A percentile compares a stretch with the other conserved stretches of the same genome.
phyloP scores from a whole-genome alignment of 2,329 filamentous ascomycete genomes.

The Emmonsiellopsis sp. region DNA sequence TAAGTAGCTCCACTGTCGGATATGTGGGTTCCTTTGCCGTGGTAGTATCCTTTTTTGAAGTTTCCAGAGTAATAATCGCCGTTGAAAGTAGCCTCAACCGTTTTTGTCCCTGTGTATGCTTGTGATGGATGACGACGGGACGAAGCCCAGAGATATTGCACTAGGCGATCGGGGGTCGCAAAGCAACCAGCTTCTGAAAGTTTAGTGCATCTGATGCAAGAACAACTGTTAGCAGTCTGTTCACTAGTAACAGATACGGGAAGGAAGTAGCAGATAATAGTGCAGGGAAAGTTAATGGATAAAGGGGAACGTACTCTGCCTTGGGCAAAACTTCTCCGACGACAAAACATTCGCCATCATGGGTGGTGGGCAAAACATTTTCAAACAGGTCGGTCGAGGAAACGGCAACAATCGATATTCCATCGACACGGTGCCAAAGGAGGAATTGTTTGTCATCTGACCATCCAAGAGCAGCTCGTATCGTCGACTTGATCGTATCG shows the following conservation, averaged over 20 bases:
- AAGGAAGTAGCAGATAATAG: background rate
- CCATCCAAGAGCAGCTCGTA: slow-evolving; percentile 31
- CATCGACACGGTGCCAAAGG: slow-evolving; percentile 35
- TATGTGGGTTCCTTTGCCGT: slow-evolving; percentile 47
- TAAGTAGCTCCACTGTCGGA: slow-evolving; percentile 47
- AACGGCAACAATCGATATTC: slow-evolving; percentile 22
- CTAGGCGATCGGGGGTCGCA: slow-evolving; percentile 27
- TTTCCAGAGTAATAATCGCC: slow-evolving; percentile 48
- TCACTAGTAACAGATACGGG: background rate
- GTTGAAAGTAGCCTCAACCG: slow-evolving; percentile 43
- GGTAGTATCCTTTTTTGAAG: slow-evolving; percentile 40
- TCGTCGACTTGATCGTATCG: slow-evolving; percentile 30
- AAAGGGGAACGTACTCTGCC: slow-evolving; percentile 21
- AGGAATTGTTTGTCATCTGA: slow-evolving; percentile 30
- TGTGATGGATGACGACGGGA: slow-evolving; percentile 37
- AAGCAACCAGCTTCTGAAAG: slow-evolving; percentile 27
- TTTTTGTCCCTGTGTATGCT: slow-evolving; percentile 38
- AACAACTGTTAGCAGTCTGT: slow-evolving; percentile 7
- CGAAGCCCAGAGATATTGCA: slow-evolving; percentile 36
- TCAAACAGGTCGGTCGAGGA: slow-evolving; percentile 27
- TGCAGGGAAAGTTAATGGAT: background rate
- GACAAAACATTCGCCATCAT: slow-evolving; percentile 32
- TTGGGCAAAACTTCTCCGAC: slow-evolving; percentile 32
- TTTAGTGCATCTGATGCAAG: slow-evolving; percentile 19
- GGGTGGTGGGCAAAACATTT: slow-evolving; percentile 15